phyloP scores from a whole-genome alignment of 192 early-diverging fungal species.

The Umbelopsis sp. region DNA sequence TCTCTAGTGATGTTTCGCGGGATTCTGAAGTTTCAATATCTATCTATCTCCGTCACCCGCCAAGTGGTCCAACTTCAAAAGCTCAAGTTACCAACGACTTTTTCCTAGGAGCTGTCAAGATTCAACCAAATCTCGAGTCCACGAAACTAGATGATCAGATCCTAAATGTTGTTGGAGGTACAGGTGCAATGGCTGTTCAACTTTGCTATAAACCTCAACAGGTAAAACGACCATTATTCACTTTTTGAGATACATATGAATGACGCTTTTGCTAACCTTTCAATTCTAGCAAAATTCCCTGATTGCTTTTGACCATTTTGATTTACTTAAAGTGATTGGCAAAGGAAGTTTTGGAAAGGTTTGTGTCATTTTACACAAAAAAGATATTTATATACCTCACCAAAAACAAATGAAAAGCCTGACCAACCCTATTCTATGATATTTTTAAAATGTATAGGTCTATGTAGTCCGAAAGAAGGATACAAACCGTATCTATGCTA shows the following conservation, averaged over 20 bases:
- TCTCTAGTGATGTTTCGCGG: constrained; percentile 59
- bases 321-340: constrained; percentile 93
- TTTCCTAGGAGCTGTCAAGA: constrained; percentile 55
- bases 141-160: constrained; percentile 39
- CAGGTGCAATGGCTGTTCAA: constrained; percentile 74
- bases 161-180: constrained; percentile 48
- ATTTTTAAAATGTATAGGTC: constrained; percentile 37
- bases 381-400: too few relatives aligned
- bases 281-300: constrained; percentile 61
- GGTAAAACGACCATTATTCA: constrained; percentile 37
- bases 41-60: constrained; percentile 57
- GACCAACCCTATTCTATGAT: too few relatives aligned
- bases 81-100: constrained; percentile 53
- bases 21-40: constrained; percentile 61
- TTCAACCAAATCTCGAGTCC: constrained; percentile 51
- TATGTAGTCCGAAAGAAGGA: constrained; percentile 94
- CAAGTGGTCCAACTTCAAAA: constrained; percentile 37
- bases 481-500: constrained; percentile 93
- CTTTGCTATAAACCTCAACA: constrained; percentile 71
- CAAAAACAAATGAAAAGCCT: too few relatives aligned
- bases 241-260: not conserved
- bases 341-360: constrained; percentile 98
- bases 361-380: not conserved
- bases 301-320: constrained; percentile 88
- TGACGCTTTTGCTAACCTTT: constrained; percentile 19